Conservation (phyloP, 106 monocot genomes). For the Chionographis japonica region DNA sequence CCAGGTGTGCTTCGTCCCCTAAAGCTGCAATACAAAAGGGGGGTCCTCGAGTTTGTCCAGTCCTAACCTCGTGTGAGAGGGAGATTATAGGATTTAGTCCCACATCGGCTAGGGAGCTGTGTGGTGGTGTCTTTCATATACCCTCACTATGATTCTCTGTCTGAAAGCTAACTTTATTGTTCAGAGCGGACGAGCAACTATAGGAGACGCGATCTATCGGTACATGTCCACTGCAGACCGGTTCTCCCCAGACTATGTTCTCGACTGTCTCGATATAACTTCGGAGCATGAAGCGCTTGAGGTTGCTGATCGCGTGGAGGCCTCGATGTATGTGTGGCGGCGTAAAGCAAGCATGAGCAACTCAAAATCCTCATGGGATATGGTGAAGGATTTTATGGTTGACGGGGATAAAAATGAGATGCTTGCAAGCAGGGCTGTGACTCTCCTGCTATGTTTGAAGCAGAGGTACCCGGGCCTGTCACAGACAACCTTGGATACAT, state of each 20-base stretch:
- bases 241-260: slow-evolving; percentile 68
- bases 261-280: slow-evolving; percentile 52
- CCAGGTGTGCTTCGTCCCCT: no score
- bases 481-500: slow-evolving; percentile 70
- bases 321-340: slow-evolving; percentile 73
- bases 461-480: slow-evolving; percentile 72
- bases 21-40: no score
- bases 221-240: slow-evolving; percentile 39
- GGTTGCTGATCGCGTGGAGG: slow-evolving; percentile 65
- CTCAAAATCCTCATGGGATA: slow-evolving; percentile 65
- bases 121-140: no score
- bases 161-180: neutral
- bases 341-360: slow-evolving; percentile 46
- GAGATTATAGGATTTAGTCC: no score
- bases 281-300: slow-evolving; percentile 82
- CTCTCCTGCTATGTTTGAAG: slow-evolving; percentile 49
- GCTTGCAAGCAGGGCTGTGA: slow-evolving; percentile 65
- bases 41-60: no score
- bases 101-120: no score
- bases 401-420: slow-evolving; percentile 66
- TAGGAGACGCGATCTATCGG: slow-evolving; percentile 65
- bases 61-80: no score
- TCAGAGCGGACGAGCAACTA: slow-evolving; percentile 57
- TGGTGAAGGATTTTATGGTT: slow-evolving; percentile 61
- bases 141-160: neutral